Conservation (phyloP, 768 basidiomycete genomes). For the Calocera viscosa region DNA sequence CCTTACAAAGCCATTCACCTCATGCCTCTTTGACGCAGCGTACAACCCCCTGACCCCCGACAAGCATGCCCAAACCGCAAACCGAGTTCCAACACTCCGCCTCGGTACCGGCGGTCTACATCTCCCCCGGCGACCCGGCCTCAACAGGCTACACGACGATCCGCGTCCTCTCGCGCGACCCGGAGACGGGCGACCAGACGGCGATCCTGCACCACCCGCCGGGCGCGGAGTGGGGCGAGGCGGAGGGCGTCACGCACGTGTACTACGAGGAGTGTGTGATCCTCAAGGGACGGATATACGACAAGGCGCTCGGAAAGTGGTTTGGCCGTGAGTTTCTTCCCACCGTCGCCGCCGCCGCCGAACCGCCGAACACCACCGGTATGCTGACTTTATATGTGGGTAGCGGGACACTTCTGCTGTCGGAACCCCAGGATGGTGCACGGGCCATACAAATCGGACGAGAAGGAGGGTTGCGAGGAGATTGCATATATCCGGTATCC, state of each 20-base stretch:
- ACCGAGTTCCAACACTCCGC: background rate
- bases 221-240: slow-evolving; percentile 8
- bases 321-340: background rate
- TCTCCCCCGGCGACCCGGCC: background rate
- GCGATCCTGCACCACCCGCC: slow-evolving; percentile 8
- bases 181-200: slow-evolving; percentile 6
- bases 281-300: background rate
- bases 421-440: slow-evolving; percentile 8
- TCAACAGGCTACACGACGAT: background rate
- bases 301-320: background rate
- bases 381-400: background rate
- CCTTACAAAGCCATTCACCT: too few relatives aligned
- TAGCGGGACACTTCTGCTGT: slow-evolving; percentile 1
- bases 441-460: slow-evolving; percentile 2
- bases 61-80: background rate
- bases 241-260: background rate
- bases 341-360: background rate
- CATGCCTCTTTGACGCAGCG: too few relatives aligned
- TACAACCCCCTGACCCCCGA: background rate
- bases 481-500: slow-evolving; percentile 9
- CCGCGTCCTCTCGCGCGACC: slow-evolving; percentile 4
- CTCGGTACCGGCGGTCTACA: background rate
- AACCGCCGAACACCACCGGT: too few relatives aligned
- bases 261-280: slow-evolving; percentile 8
- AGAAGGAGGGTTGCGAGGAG: slow-evolving; percentile 7